Percentiles rank a stretch among this genome's conserved stretches.
phyloP scores from a whole-genome alignment of 495 filamentous ascomycete genomes.

The Xylaria intraflava region DNA sequence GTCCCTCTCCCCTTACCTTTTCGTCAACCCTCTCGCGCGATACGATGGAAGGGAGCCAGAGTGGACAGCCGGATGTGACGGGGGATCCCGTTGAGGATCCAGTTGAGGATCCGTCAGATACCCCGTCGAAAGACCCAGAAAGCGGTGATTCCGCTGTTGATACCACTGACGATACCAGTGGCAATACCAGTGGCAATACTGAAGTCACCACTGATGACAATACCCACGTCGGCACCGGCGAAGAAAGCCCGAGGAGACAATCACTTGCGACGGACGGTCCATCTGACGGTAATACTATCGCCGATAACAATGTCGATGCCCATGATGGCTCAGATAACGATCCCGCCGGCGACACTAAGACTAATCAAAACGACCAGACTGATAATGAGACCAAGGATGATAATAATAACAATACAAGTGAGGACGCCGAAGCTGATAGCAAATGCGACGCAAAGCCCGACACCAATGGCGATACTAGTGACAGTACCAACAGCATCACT shows the following conservation, averaged over 20 bases:
- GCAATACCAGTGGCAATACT: neutral
- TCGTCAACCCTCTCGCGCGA: neutral
- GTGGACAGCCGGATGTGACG: neutral
- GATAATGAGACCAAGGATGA: neutral
- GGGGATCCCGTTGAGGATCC: neutral
- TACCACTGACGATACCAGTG: neutral
- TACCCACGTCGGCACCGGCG: too few relatives aligned
- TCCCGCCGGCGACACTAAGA: neutral
- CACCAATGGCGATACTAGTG: neutral
- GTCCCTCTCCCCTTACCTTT: neutral
- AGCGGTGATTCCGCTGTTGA: neutral
- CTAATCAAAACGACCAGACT: neutral
- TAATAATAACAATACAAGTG: neutral
- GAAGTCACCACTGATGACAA: neutral
- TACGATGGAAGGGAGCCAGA: neutral
- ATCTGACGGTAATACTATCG: neutral
- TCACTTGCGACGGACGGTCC: neutral
- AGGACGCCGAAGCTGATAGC: neutral
- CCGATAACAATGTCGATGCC: neutral
- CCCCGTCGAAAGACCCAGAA: neutral
- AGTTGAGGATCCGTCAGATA: neutral
- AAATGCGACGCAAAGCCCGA: neutral
- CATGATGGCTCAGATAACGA: neutral
- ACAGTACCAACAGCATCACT: neutral
- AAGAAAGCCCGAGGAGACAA: neutral